phyloP scores from a whole-genome alignment of 495 filamentous ascomycete genomes.

The Parmelia sp. region DNA sequence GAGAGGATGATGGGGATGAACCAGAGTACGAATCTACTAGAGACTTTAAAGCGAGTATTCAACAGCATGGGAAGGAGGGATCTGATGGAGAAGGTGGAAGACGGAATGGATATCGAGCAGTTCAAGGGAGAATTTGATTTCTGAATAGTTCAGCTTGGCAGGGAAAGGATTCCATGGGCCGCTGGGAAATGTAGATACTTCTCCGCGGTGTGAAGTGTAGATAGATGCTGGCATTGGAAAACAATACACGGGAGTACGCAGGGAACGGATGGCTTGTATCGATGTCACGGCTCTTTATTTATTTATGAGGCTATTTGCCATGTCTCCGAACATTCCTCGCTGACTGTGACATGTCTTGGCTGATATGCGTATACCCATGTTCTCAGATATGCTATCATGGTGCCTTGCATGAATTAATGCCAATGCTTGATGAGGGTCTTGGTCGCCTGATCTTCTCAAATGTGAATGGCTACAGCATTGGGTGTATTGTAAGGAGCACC shows the following conservation, averaged over 20 bases:
- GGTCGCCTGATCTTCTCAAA: too few relatives aligned
- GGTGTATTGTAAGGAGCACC: too few relatives aligned
- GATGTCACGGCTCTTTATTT: background rate
- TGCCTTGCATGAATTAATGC: too few relatives aligned
- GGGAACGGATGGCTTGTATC: background rate
- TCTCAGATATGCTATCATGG: too few relatives aligned
- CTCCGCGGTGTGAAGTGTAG: background rate
- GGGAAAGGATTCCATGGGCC: background rate
- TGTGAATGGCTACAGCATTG: too few relatives aligned
- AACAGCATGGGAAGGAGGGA: slow-evolving; percentile 88
- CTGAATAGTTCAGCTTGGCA: slow-evolving; percentile 33
- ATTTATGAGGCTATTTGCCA: background rate
- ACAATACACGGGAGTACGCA: background rate
- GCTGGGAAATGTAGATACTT: background rate
- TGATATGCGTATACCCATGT: too few relatives aligned
- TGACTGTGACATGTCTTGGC: too few relatives aligned
- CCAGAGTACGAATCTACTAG: slow-evolving; percentile 90
- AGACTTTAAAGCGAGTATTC: slow-evolving; percentile 88
- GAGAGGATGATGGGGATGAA: slow-evolving; percentile 84
- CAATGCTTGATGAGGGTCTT: too few relatives aligned
- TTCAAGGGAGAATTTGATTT: slow-evolving; percentile 82
- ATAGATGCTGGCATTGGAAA: background rate
- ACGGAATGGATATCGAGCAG: slow-evolving; percentile 82
- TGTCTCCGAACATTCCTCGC: background rate
- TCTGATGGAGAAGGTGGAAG: slow-evolving; percentile 75